Evolutionary conservation across 225 moss, liverwort and hornwort genomes (phyloP), one percentile per base, ranked within the genome.

Genomic region (Sphagnum tenellum): DNA sequence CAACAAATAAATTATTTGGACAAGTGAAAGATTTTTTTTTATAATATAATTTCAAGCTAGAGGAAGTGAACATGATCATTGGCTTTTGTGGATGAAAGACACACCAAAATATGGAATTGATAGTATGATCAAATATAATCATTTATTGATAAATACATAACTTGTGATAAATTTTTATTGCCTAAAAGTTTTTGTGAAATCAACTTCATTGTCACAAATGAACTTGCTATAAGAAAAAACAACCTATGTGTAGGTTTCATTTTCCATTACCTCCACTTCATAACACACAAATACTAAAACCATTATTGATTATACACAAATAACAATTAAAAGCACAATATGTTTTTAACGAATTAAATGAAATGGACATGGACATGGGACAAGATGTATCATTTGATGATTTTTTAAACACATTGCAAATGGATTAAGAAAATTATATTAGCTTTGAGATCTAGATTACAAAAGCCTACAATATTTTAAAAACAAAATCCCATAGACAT

Each of bases 191-290:
- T 63, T 4, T n/a, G 9, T 46, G 48, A 68, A 3, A 7, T 2
- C 68, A 68, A 60, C 48, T 29, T 3, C 49, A 68, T 29, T 5
- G 45, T n/a, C 68, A 51, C 59, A 68, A 68, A 60, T 4, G 2
- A 13, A 68, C 68, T 9, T 68, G 59, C 9, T 3, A 11, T 14
- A 68, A 59, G 10, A 60, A 59, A 9, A 8, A 60, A n/a, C 12
- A 47, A 29, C 29, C 1, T 12, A 14, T 47, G 5, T 56, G 55
- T 44, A 12, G 44, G 11, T 14, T 68, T 10, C 3, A 68, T 9
- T 68, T 11, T 13, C 59, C 59, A 5, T 3, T 59, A 12, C 48
- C 48, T 48, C 68, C 68, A 3, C 47, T 60, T 47, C 2, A 44
- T 4, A 46, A 47, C 1, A 68, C 47, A 9, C 12, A 5, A 14